Percentiles rank a stretch among this genome's conserved stretches.
phyloP scores from a whole-genome alignment of 208 protist genomes.

The Crithidia sp. region DNA sequence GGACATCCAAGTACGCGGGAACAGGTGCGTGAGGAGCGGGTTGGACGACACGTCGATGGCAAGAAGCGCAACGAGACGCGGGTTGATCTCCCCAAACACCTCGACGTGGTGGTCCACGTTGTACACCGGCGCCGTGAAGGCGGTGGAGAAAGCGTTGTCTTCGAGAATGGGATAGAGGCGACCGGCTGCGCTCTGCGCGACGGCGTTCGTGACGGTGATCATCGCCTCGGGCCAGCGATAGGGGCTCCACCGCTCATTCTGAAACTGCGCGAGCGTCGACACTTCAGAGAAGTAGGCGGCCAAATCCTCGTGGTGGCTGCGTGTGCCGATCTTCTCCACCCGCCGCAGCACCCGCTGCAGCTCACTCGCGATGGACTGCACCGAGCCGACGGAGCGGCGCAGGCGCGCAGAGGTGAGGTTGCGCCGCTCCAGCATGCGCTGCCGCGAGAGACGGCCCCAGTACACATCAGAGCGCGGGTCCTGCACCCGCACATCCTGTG shows the following conservation, averaged over 20 bases:
- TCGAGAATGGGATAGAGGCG: constrained; percentile 18
- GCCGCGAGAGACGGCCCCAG: constrained; percentile 32
- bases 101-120: constrained; percentile 36
- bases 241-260: constrained; percentile 29
- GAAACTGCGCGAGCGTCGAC: constrained; percentile 27
- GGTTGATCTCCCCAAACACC: constrained; percentile 48
- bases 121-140: constrained; percentile 16
- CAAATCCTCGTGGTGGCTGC: constrained; percentile 43
- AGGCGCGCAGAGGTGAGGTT: constrained; percentile 4
- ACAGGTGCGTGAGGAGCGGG: constrained; percentile 32
- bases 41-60: constrained; percentile 51
- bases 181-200: constrained; percentile 5
- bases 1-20: constrained; percentile 28
- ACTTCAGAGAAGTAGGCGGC: constrained; percentile 51
- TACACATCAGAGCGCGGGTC: constrained; percentile 29
- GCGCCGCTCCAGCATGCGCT: constrained; percentile 22
- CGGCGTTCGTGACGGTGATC: constrained; percentile 18
- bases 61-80: constrained; percentile 43
- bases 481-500: background rate
- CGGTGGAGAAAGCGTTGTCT: constrained; percentile 16
- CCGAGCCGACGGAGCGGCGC: constrained; percentile 6
- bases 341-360: constrained; percentile 33
- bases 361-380: constrained; percentile 7
- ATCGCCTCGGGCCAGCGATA: constrained; percentile 34
- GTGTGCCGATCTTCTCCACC: constrained; percentile 31